Evolutionary conservation across 2,329 filamentous ascomycete species (phyloP).

Genomic region (Byssothecium circinans): DNA sequence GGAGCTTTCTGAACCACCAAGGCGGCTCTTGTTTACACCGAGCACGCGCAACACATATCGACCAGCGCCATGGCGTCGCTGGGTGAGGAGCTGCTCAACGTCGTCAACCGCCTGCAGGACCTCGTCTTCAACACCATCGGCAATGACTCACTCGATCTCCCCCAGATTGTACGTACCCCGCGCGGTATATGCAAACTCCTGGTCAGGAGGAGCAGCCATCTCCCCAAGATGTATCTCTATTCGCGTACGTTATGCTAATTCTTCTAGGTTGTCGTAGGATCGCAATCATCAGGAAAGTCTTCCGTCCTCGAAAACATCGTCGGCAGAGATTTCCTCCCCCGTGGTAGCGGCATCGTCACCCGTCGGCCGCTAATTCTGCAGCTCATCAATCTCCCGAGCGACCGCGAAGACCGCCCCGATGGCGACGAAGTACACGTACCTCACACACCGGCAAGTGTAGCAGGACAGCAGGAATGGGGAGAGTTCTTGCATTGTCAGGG

Average conservation of each 20-base stretch:
- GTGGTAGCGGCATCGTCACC: constrained; percentile 95
- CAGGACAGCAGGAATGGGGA: constrained; percentile 74
- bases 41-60: constrained; percentile 20
- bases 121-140: constrained; percentile 99
- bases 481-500: constrained; percentile 96
- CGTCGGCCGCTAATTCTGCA: constrained; percentile 92
- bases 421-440: constrained; percentile 67
- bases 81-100: constrained; percentile 90
- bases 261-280: constrained; percentile 91
- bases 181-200: constrained; percentile 4
- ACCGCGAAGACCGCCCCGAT: constrained; percentile 68
- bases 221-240: neutral
- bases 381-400: constrained; percentile 89
- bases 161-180: constrained; percentile 85
- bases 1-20: constrained; percentile 3
- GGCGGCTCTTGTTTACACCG: constrained; percentile 28
- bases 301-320: constrained; percentile 99
- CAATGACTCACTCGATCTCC: constrained; percentile 94
- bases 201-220: neutral
- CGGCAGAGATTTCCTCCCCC: constrained; percentile 92
- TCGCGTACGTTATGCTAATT: constrained; percentile 14
- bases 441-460: constrained; percentile 76
- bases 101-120: constrained; percentile 98
- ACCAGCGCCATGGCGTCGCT: constrained; percentile 76
- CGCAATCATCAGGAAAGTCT: constrained; percentile 97